These are phyloP conservation scores for Ballota nigra DNA, from an alignment of 257 asterid species.

Conservation along the genomic window DNA sequence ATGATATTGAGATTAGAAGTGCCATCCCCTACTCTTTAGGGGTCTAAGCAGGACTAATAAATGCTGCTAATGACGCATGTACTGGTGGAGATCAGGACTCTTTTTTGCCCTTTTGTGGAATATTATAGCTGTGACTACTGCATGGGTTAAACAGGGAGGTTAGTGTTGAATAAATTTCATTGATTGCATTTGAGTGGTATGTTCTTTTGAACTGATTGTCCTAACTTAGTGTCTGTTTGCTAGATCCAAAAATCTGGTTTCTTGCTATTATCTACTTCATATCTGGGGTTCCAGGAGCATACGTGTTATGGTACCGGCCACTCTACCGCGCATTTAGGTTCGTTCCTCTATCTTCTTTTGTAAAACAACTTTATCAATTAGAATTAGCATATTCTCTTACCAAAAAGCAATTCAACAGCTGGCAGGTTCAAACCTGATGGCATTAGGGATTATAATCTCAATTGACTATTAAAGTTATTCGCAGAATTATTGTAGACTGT, in stretches of 20 bases:
- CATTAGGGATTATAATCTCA: slow-evolving; percentile 3
- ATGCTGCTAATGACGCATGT: slow-evolving; percentile 21
- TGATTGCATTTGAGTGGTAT: background rate
- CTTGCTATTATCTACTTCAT: slow-evolving; percentile 92
- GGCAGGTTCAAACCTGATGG: background rate
- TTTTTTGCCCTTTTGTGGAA: slow-evolving; percentile 74
- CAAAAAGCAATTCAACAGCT: background rate
- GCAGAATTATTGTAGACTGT: background rate
- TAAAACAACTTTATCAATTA: slow-evolving; percentile 12
- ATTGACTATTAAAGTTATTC: background rate
- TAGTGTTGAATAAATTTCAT: slow-evolving; percentile 14
- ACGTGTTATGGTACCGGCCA: slow-evolving; percentile 93
- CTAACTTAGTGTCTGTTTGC: slow-evolving; percentile 27
- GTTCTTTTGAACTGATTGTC: background rate
- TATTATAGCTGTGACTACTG: slow-evolving; percentile 78
- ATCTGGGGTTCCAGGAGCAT: slow-evolving; percentile 95
- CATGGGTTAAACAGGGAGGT: slow-evolving; percentile 93
- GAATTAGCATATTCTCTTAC: background rate
- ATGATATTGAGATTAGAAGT: background rate
- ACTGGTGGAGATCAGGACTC: slow-evolving; percentile 59
- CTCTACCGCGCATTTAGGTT: slow-evolving; percentile 94
- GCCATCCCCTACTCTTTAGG: background rate
- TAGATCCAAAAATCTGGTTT: slow-evolving; percentile 70
- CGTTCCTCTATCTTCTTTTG: slow-evolving; percentile 12
- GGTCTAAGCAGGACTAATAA: background rate